These are phyloP conservation scores for Talaromyces sp. DNA, from an alignment of 2,329 filamentous ascomycete species.

Conservation along the genomic window DNA sequence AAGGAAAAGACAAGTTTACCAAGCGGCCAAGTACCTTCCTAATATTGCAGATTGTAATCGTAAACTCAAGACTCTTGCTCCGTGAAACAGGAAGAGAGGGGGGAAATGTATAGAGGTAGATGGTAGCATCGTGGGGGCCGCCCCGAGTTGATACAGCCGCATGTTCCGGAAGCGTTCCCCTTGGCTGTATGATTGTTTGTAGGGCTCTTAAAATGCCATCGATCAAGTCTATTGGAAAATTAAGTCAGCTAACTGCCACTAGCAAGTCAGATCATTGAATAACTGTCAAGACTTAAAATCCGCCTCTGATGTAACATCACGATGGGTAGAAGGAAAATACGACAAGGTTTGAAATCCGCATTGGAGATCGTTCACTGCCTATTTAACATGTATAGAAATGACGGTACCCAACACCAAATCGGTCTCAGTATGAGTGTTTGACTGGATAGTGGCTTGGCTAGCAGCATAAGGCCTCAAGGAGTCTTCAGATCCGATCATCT, in stretches of 20 bases:
- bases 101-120: neutral
- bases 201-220: neutral
- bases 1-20: neutral
- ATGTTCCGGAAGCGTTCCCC: neutral
- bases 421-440: neutral
- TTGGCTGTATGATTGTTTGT: neutral
- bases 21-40: neutral
- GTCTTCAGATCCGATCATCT: too few relatives aligned
- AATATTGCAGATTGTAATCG: neutral
- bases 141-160: neutral
- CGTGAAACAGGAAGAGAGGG: neutral
- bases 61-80: neutral
- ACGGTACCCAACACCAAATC: neutral
- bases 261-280: neutral
- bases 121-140: neutral
- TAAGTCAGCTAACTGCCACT: neutral
- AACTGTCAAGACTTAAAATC: neutral
- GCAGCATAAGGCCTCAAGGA: too few relatives aligned
- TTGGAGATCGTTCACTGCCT: neutral
- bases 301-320: neutral
- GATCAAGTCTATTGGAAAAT: neutral
- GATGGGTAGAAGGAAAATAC: neutral
- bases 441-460: neutral
- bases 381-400: too few relatives aligned
- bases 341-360: neutral